Conservation (phyloP, 1,284 basidiomycete species). For the Puccinia polysora region DNA sequence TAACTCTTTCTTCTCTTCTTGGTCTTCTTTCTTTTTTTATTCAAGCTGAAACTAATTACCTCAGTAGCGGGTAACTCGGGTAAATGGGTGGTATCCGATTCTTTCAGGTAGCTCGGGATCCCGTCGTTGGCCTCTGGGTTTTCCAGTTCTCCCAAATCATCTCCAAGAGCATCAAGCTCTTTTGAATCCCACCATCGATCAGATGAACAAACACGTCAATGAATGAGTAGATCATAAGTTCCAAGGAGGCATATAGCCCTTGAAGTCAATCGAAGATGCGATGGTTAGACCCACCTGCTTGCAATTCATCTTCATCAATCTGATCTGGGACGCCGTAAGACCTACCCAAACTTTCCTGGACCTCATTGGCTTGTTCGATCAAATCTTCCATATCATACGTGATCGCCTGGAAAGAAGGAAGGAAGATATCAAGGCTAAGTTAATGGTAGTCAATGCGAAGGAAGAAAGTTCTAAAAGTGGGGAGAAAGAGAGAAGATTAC, state of each 20-base stretch:
- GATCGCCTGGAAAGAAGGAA: conserved; percentile 62
- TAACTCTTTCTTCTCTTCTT: background rate
- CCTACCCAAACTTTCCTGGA: conserved; percentile 86
- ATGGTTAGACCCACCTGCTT: conserved; percentile 66
- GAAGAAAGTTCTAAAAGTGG: background rate
- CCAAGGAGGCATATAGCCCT: background rate
- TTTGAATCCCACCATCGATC: too few species aligned
- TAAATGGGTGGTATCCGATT: conserved; percentile 28
- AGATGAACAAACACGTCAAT: background rate
- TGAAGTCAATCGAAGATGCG: conserved; percentile 49
- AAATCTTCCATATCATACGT: conserved; percentile 98
- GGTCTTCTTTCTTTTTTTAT: background rate
- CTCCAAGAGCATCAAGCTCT: conserved; percentile 36
- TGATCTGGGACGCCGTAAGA: conserved; percentile 97
- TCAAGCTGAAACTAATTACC: background rate
- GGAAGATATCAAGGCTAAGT: background rate
- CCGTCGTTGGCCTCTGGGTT: conserved; percentile 32
- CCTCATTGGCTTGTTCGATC: conserved; percentile 93
- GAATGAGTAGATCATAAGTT: background rate
- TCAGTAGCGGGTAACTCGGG: conserved; percentile 22
- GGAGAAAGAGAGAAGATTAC: conserved; percentile 51
- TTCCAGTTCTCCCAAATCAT: conserved; percentile 32
- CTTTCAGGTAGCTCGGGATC: conserved; percentile 35
- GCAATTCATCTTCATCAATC: conserved; percentile 91
- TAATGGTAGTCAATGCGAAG: background rate